A percentile compares a stretch with the other conserved stretches of the same genome.
These are phyloP conservation scores for Wickerhamomyces queroliae DNA, from an alignment of 805 yeast species.

Conservation along the genomic window DNA sequence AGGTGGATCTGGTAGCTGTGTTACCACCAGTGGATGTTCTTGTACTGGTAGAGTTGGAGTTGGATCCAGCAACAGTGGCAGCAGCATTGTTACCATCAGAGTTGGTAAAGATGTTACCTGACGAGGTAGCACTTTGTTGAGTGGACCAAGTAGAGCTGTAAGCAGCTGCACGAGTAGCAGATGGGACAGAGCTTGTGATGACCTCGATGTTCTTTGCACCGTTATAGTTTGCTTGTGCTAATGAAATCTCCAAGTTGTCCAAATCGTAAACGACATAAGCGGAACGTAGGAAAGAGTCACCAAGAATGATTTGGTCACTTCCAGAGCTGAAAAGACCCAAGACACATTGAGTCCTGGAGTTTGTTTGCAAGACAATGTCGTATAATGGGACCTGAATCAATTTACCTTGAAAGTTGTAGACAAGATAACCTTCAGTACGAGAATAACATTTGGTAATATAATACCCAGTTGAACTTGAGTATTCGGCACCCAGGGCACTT, in stretches of 20 bases:
- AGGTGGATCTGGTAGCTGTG: neutral
- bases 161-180: conserved; percentile 40
- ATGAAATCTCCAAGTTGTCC: conserved; percentile 34
- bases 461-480: conserved; percentile 33
- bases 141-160: conserved; percentile 36
- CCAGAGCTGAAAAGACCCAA: conserved; percentile 34
- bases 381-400: conserved; percentile 43
- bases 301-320: conserved; percentile 35
- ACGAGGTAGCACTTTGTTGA: neutral
- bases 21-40: neutral
- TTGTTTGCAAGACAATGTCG: conserved; percentile 24
- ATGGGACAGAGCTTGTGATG: conserved; percentile 42
- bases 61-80: neutral
- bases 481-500: conserved; percentile 36
- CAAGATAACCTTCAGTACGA: conserved; percentile 21
- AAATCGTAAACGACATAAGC: conserved; percentile 53
- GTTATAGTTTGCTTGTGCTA: conserved; percentile 40
- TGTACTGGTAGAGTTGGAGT: neutral
- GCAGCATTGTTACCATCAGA: conserved; percentile 1
- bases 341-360: conserved; percentile 31
- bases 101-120: neutral
- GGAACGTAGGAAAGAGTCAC: conserved; percentile 46
- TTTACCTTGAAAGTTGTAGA: conserved; percentile 57
- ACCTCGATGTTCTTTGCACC: conserved; percentile 36
- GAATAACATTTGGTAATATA: conserved; percentile 42